Evolutionary conservation across 108 stramenopile species (phyloP).

Genomic region (Craspedostauros australis): DNA sequence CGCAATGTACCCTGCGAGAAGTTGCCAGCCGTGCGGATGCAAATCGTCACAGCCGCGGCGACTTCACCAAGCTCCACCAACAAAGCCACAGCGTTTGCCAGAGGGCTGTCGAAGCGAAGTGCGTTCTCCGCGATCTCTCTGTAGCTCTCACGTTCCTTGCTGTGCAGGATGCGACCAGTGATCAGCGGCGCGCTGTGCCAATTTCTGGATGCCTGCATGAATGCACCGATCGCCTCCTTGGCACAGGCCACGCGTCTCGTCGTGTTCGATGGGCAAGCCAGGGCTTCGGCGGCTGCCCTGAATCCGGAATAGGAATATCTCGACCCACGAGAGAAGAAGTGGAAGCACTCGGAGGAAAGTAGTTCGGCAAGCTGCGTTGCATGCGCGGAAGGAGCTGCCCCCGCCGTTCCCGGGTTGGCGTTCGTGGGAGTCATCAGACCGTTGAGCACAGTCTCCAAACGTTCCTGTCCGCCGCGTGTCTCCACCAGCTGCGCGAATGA

Average conservation of each 20-base stretch:
- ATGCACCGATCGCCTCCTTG: constrained; percentile 42
- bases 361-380: constrained; percentile 51
- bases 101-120: constrained; percentile 56
- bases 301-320: constrained; percentile 79
- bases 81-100: constrained; percentile 62
- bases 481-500: constrained; percentile 62
- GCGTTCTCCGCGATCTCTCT: constrained; percentile 44
- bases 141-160: constrained; percentile 32
- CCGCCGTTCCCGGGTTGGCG: constrained; percentile 1
- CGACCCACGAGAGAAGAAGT: constrained; percentile 80
- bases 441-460: constrained; percentile 71
- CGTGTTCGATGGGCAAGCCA: constrained; percentile 24
- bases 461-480: constrained; percentile 61
- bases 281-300: constrained; percentile 56
- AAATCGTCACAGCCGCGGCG: constrained; percentile 67
- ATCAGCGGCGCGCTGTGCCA: constrained; percentile 71
- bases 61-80: constrained; percentile 60
- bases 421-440: constrained; percentile 46
- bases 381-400: constrained; percentile 37
- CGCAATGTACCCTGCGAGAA: constrained; percentile 42
- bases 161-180: constrained; percentile 49
- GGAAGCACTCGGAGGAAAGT: constrained; percentile 72
- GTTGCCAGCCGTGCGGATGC: constrained; percentile 69
- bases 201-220: constrained; percentile 64
- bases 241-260: constrained; percentile 28